Evolutionary conservation across 2,329 filamentous ascomycete species (phyloP).

Genomic region (Tolypocladium paradoxum): DNA sequence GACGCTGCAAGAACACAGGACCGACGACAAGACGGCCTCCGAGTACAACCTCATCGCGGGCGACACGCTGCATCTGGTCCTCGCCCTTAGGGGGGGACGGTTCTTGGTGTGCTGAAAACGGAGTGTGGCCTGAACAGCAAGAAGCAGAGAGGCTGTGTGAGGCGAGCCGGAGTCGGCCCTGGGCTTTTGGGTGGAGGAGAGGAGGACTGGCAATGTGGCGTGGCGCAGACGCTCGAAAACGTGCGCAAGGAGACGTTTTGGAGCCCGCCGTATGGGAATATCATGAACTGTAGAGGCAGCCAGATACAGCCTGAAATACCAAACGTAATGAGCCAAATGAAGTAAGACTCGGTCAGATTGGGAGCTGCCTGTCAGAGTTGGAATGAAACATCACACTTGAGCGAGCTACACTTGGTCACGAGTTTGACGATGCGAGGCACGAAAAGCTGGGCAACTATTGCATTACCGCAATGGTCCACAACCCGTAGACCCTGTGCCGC

Average conservation of each 20-base stretch:
- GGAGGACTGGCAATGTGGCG: neutral
- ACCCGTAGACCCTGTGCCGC: too few species aligned
- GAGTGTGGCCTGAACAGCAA: neutral
- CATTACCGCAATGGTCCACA: neutral
- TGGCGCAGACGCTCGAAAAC: neutral
- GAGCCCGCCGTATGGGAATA: neutral
- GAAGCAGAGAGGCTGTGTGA: neutral
- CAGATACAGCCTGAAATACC: neutral
- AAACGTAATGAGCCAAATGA: neutral
- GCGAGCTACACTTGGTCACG: neutral
- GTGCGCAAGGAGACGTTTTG: neutral
- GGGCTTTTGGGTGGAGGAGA: neutral
- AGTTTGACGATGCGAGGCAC: neutral
- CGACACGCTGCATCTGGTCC: slow-evolving; percentile 87
- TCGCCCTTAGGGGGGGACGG: slow-evolving; percentile 43
- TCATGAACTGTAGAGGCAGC: neutral
- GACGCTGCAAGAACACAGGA: slow-evolving; percentile 41
- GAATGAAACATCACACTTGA: too few species aligned
- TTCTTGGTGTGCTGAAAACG: neutral
- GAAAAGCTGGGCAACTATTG: neutral
- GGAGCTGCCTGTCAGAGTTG: too few species aligned
- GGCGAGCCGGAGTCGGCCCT: neutral
- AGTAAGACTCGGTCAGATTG: too few species aligned
- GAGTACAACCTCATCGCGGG: slow-evolving; percentile 90
- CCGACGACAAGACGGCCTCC: slow-evolving; percentile 83